A percentile compares a stretch with the other conserved stretches of the same genome.
Evolutionary conservation across 805 yeast species (phyloP).

Genomic region (Lachancea lanzarotensis): DNA sequence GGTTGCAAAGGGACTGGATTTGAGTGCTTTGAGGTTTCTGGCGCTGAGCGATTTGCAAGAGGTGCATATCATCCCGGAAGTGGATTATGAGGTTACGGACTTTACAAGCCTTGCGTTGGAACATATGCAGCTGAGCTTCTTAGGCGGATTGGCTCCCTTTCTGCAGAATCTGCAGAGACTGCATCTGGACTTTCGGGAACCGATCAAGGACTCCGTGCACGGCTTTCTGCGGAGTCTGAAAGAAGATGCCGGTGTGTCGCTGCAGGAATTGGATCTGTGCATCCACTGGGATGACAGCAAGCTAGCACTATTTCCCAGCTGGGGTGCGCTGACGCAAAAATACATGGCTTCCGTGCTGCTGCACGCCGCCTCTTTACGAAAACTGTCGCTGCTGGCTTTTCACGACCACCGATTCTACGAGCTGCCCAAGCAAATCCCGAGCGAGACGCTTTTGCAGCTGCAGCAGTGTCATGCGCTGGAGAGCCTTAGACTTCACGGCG

Average conservation of each 20-base stretch:
- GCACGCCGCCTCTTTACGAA: slow-evolving; percentile 22
- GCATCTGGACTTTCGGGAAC: slow-evolving; percentile 38
- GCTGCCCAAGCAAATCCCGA: slow-evolving; percentile 25
- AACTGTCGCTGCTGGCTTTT: slow-evolving; percentile 37
- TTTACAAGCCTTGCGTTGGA: slow-evolving; percentile 8
- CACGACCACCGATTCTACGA: slow-evolving; percentile 35
- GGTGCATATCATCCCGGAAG: slow-evolving; percentile 20
- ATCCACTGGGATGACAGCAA: slow-evolving; percentile 38
- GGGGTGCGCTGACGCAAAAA: slow-evolving; percentile 18
- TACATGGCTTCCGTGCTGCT: slow-evolving; percentile 17
- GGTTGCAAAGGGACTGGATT: background rate
- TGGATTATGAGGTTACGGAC: slow-evolving; percentile 13
- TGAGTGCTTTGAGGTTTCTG: slow-evolving; percentile 22
- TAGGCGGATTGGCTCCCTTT: slow-evolving; percentile 23
- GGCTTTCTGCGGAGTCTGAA: slow-evolving; percentile 27
- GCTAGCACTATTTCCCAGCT: slow-evolving; percentile 18
- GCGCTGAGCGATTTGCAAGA: slow-evolving; percentile 36
- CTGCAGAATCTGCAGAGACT: slow-evolving; percentile 28
- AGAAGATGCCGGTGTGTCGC: slow-evolving; percentile 5
- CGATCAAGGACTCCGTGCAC: slow-evolving; percentile 37
- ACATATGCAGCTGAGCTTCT: slow-evolving; percentile 22
- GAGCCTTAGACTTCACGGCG: slow-evolving; percentile 39
- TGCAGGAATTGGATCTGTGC: slow-evolving; percentile 36
- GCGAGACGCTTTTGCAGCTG: slow-evolving; percentile 18
- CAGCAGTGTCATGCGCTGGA: slow-evolving; percentile 24